Conservation (phyloP, 768 basidiomycete species). For the Suillus brevipes region DNA sequence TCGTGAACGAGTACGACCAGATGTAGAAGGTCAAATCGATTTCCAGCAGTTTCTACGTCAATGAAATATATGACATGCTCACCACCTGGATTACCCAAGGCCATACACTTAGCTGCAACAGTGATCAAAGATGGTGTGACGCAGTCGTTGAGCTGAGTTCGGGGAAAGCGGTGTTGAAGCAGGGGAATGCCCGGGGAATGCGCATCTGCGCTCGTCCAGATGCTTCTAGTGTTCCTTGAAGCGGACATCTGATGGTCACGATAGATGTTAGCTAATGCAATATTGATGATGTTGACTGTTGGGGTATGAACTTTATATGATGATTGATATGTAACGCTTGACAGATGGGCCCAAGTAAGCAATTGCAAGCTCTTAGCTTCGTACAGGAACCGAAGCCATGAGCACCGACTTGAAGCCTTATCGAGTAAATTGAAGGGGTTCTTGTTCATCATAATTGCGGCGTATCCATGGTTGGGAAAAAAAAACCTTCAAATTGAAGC, state of each 20-base stretch:
- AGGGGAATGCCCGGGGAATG: background rate
- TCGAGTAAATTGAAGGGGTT: background rate
- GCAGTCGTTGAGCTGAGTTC: background rate
- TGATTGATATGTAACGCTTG: background rate
- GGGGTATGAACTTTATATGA: background rate
- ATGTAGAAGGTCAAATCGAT: background rate
- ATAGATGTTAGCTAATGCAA: background rate
- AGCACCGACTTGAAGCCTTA: background rate
- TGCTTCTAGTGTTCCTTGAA: background rate
- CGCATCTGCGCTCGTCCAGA: too few relatives aligned
- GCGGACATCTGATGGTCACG: background rate
- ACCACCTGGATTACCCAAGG: background rate
- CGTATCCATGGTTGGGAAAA: background rate
- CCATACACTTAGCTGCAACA: background rate
- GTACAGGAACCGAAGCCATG: background rate
- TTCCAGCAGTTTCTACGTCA: background rate
- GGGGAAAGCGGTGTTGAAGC: background rate
- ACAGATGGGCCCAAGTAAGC: background rate
- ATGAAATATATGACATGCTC: background rate
- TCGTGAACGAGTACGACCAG: background rate
- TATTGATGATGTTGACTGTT: background rate
- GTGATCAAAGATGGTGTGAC: background rate
- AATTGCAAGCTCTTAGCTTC: background rate
- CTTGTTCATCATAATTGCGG: background rate
- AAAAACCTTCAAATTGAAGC: background rate